Evolutionary conservation across 2,329 filamentous ascomycete genomes (phyloP), one percentile per base, ranked within the genome.

Genomic region (Epichloe glyceriae): DNA sequence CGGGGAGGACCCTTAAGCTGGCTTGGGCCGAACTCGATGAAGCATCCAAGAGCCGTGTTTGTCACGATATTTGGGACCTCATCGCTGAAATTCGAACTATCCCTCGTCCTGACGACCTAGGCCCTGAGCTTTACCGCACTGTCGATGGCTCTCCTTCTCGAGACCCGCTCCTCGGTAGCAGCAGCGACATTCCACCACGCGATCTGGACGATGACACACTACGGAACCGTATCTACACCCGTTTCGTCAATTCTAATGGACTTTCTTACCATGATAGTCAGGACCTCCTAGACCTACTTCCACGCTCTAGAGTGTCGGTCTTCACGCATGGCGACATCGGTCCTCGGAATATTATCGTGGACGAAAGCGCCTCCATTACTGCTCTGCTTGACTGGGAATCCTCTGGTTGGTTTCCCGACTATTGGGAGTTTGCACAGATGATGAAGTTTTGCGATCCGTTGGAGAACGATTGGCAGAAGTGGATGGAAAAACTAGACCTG

Each of bases 311-410:
- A 19, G 30, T 22, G 11, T 51, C 52, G 26, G 47, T 54, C 34
- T 54, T 52, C 37, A 37, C 52, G 43, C 52, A 54, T 48, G 52
- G 52, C 37, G 50, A 52, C n/a, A 52, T 54, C 20, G 44, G 34
- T 35, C 46, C 49, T 34, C 46, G 50, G 20, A 52, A 52, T 41
- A 47, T 52, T 19, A 47, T 54, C 3, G 47, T 54, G 46, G 50
- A 48, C n/a, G 47, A 52, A 46, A 46, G 42, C 12, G 43, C 26
- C 15, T 15, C 40, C 12, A 50, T 54, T 22, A 14, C 38, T 30
- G 49, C 38, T 48, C 34, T 51, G 5, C 44, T 51, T 15, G 47
- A 54, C 26, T 50, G 50, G 52, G 50, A 52, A 39, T 50, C 38
- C 17, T 49, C 52, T 26, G 50, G 50, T 5, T 50, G 52, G 52